A percentile compares a stretch with the other conserved stretches of the same genome.
Evolutionary conservation across 139 green algal genomes (phyloP).

Genomic region (Pseudopediastrum boryanum): DNA sequence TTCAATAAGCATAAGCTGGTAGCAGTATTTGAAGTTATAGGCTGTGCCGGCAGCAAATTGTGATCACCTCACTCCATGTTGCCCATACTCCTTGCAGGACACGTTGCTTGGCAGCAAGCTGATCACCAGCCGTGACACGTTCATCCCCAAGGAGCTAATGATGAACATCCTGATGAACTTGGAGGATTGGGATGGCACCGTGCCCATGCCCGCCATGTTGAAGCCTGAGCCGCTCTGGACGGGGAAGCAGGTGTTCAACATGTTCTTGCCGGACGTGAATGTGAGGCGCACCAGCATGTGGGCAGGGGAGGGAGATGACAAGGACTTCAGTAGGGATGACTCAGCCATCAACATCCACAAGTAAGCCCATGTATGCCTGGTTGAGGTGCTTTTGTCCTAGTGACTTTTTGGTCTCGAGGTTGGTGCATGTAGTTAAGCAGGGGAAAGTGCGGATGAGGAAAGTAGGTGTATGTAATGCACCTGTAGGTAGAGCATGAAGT

Average conservation of each 20-base stretch:
- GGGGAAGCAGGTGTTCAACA: conserved; percentile 91
- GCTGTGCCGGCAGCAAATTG: background rate
- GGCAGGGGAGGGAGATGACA: conserved; percentile 85
- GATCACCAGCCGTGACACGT: conserved; percentile 98
- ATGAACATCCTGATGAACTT: conserved; percentile 98
- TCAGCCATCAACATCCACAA: conserved; percentile 93
- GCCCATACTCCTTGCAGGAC: conserved; percentile 74
- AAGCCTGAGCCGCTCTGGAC: conserved; percentile 97
- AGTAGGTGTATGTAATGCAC: no score
- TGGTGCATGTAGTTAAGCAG: no score
- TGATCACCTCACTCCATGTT: background rate
- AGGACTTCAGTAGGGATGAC: conserved; percentile 87
- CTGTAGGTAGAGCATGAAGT: no score
- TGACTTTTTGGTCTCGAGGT: no score
- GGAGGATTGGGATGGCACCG: conserved; percentile 90
- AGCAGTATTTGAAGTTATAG: no score
- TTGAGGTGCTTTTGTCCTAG: no score
- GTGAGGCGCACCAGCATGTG: conserved; percentile 79
- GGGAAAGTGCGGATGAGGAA: no score
- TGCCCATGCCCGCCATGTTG: conserved; percentile 93
- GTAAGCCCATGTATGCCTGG: no score
- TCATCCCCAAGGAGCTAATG: conserved; percentile 96
- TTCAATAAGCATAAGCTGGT: no score
- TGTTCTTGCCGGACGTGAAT: conserved; percentile 93
- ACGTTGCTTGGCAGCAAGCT: conserved; percentile 88